These are phyloP conservation scores for Globisporangium emineosum DNA, from an alignment of 352 stramenopile species.

Conservation along the genomic window DNA sequence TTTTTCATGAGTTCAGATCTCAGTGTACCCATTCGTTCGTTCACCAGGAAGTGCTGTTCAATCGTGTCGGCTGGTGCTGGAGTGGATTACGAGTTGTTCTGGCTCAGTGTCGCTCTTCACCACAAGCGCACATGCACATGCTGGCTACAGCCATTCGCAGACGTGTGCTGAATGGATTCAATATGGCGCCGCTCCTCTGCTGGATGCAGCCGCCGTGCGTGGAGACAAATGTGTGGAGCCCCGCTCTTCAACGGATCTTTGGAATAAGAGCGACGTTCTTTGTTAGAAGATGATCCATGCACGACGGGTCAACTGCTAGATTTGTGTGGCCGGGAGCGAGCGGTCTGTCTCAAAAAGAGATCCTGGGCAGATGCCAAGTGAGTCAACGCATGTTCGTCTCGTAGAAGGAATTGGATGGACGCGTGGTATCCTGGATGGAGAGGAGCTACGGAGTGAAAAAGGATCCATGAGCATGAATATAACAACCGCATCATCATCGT, in stretches of 20 bases:
- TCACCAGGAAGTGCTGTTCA: background rate
- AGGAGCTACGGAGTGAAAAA: background rate
- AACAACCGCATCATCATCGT: background rate
- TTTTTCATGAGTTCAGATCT: background rate
- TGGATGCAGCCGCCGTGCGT: background rate
- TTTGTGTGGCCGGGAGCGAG: background rate
- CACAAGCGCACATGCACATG: background rate
- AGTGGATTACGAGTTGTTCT: background rate
- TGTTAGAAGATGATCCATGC: background rate
- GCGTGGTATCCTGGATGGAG: background rate
- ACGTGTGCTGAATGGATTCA: background rate
- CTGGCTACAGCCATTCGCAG: background rate
- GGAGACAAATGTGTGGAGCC: background rate
- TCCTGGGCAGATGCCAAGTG: background rate
- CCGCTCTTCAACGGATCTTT: background rate
- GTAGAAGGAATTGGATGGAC: background rate
- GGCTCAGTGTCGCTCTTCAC: background rate
- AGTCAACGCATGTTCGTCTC: background rate
- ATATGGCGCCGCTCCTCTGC: background rate
- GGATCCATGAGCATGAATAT: background rate
- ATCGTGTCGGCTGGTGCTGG: background rate
- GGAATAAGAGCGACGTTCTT: background rate
- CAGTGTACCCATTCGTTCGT: background rate
- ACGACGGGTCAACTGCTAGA: too few species aligned
- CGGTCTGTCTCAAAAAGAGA: background rate